Conservation (phyloP, 192 early-diverging fungal species). For the Tieghemiomyces parasiticus region DNA sequence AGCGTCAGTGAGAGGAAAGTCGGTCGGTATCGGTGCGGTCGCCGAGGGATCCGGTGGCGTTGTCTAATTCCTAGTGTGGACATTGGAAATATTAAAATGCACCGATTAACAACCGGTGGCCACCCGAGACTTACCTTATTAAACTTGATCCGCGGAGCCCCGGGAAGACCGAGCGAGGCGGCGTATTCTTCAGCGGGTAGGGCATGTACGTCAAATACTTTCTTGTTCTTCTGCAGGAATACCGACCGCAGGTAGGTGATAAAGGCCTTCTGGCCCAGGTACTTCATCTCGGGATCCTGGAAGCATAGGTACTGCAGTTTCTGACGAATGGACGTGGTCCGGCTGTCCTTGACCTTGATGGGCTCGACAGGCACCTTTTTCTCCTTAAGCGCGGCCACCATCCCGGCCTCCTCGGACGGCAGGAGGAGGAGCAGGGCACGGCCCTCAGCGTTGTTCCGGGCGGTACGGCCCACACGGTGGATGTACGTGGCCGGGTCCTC, state of each 20-base stretch:
- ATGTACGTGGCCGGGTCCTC: constrained; percentile 95
- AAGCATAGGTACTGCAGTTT: constrained; percentile 87
- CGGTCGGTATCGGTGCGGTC: background rate
- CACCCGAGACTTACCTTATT: constrained; percentile 35
- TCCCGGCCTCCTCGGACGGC: constrained; percentile 75
- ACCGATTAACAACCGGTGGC: background rate
- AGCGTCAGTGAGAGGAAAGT: background rate
- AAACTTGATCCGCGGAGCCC: constrained; percentile 91
- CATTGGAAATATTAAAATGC: background rate
- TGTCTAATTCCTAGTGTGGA: background rate
- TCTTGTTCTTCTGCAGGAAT: constrained; percentile 82
- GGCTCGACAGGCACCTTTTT: constrained; percentile 80
- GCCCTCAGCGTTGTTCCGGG: constrained; percentile 80
- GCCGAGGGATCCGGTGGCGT: too few species aligned
- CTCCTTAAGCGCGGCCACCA: constrained; percentile 50
- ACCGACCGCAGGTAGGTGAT: constrained; percentile 90
- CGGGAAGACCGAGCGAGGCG: constrained; percentile 79
- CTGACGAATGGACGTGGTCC: constrained; percentile 59
- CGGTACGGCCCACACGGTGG: constrained; percentile 95
- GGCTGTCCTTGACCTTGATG: constrained; percentile 74
- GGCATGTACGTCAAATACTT: constrained; percentile 71
- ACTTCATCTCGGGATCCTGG: constrained; percentile 88
- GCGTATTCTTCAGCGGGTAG: constrained; percentile 83
- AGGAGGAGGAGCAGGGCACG: constrained; percentile 75
- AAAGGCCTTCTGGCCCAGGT: constrained; percentile 92